Base-by-base conservation (phyloP, 345 rosid species). In the Pistacia integerrima region DNA sequence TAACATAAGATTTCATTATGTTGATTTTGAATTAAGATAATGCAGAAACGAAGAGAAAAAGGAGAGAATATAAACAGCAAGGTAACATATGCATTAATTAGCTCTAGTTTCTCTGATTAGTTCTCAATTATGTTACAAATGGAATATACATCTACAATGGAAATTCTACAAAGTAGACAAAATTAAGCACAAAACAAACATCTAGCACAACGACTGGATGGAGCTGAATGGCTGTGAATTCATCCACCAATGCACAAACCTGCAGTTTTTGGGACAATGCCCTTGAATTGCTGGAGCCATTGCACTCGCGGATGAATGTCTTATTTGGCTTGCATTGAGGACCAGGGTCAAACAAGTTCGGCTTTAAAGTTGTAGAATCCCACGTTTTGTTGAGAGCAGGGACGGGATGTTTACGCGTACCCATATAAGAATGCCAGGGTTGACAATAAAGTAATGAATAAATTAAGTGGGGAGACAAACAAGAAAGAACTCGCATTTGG, bases 401-500 rank as follows among this genome's bases (percentile, higher is more conserved):
- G 73, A 41, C 5, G 54, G 59, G 59, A 9, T 35, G 46, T 51
- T 77, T 70, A 87, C 0, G 48, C 35, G 22, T 52, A 77, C 48
- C 83, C 82, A 28, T 66, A 72, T 64, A 90, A 64, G 69, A 87
- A 80, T 64, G 88, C 82, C 80, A 88, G 49, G 10, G 84, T 80
- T n/a, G 80, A 81, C 22, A 88, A 55, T 63, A 80, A 67, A 44
- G 79, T 74, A 36, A 78, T 20, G 12, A 80, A 44, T 44, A 91
- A 80, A 18, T 74, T 5, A 48, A 80, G 54, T 0, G 76, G 77
- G 8, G 88, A 76, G 51, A 65, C 54, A 51, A 63, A 73, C 69
- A 30, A 83, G 54, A 25, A 78, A 12, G 85, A 75, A 78, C 91
- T 44, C 1, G 89, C 74, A 64, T 91, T 93, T 17, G 98, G 98